phyloP scores from a whole-genome alignment of 2,329 filamentous ascomycete genomes.

The Cryphonectria carpinicola region DNA sequence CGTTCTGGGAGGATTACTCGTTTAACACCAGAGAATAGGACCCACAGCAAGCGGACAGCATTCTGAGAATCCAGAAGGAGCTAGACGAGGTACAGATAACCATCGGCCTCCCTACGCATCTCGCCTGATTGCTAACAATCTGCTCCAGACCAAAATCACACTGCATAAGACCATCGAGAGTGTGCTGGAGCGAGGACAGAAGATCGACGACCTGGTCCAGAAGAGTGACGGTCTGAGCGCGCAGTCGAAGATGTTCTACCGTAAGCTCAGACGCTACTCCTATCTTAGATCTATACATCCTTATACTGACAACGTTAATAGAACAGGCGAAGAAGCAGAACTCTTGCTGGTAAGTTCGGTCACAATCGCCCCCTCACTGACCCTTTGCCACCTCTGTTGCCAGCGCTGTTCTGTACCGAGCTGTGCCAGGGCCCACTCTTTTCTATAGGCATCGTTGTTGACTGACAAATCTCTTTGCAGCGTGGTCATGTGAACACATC shows the following conservation, averaged over 20 bases:
- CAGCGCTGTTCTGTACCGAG: not conserved
- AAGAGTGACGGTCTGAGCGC: constrained; percentile 91
- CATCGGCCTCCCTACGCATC: not conserved
- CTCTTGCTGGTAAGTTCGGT: constrained; percentile 62
- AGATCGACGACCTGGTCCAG: constrained; percentile 89
- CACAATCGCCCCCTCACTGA: not conserved
- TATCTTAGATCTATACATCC: not conserved
- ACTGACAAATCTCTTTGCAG: constrained; percentile 12
- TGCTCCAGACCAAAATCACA: constrained; percentile 84
- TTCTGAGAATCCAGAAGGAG: constrained; percentile 95
- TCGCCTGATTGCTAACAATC: not conserved
- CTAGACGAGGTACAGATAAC: constrained; percentile 62
- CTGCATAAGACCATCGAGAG: constrained; percentile 96
- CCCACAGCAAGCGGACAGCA: constrained; percentile 85
- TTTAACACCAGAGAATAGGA: constrained; percentile 60
- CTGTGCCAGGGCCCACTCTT: not conserved
- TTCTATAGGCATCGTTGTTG: not conserved
- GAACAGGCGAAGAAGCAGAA: constrained; percentile 79
- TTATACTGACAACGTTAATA: constrained; percentile 32
- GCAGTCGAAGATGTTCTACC: constrained; percentile 98
- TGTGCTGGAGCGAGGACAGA: constrained; percentile 86
- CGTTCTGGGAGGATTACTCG: not conserved
- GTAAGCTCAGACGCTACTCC: constrained; percentile 47
- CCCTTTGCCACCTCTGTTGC: not conserved
- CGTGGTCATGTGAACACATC: constrained; percentile 25